Conservation (phyloP, 2,329 filamentous ascomycete species). For the Colletotrichum phormii region DNA sequence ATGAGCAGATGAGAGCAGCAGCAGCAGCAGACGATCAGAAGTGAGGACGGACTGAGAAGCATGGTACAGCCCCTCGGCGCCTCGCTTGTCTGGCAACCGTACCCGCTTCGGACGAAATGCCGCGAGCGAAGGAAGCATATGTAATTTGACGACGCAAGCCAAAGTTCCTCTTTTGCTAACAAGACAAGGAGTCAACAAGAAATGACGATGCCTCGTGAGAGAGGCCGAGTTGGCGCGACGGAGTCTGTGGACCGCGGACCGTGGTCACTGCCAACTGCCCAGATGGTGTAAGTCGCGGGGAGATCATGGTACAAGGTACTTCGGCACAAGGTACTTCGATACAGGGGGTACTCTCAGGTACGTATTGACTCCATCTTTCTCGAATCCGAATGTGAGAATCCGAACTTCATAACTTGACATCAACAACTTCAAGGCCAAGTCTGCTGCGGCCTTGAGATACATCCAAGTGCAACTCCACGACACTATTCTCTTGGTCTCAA, state of each 20-base stretch:
- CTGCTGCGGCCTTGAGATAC: background rate
- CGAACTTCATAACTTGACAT: background rate
- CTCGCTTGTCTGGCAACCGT: constrained; percentile 16
- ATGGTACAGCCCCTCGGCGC: constrained; percentile 34
- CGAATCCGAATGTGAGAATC: background rate
- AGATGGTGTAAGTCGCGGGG: background rate
- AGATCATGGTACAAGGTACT: background rate
- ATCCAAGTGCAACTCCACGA: background rate
- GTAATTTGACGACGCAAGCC: background rate
- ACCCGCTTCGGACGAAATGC: constrained; percentile 3
- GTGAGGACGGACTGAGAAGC: background rate
- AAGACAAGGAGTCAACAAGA: background rate
- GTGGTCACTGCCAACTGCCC: too few relatives aligned
- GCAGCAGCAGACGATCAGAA: background rate
- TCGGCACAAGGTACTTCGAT: too few relatives aligned
- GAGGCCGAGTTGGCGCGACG: background rate
- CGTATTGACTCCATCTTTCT: background rate
- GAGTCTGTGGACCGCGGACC: background rate
- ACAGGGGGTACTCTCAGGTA: background rate
- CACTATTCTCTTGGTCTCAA: background rate
- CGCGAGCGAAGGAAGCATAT: background rate
- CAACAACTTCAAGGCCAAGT: background rate
- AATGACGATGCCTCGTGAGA: constrained; percentile 6
- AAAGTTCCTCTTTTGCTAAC: background rate
- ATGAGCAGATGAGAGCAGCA: background rate